phyloP scores from a whole-genome alignment of 2,329 filamentous ascomycete species.

The Cytospora paraplurivora region DNA sequence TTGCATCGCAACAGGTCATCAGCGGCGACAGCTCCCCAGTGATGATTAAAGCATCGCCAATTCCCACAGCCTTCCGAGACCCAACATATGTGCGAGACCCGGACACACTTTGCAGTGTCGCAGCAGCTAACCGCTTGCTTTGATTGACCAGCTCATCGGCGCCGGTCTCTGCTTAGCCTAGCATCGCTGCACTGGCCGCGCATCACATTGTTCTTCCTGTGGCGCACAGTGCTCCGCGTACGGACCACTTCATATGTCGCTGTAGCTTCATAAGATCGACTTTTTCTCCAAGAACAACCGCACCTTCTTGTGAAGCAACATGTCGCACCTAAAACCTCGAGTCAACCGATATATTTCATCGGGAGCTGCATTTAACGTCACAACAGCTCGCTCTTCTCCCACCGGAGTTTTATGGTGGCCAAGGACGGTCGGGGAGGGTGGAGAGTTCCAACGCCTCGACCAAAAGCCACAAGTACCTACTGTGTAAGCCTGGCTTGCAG shows the following conservation, averaged over 20 bases:
- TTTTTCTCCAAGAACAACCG: not conserved
- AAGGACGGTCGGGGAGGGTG: too few relatives aligned
- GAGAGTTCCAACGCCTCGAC: not conserved
- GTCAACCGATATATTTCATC: not conserved
- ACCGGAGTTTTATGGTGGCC: not conserved
- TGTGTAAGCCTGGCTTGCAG: not conserved
- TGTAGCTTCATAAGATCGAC: not conserved
- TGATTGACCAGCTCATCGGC: conserved; percentile 23
- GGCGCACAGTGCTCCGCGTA: conserved; percentile 21
- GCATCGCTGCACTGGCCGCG: conserved; percentile 22
- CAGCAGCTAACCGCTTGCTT: conserved; percentile 16
- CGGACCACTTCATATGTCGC: not conserved
- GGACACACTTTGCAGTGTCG: conserved; percentile 18
- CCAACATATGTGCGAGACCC: conserved; percentile 13
- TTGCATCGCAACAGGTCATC: not conserved
- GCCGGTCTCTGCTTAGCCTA: conserved; percentile 21
- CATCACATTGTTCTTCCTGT: conserved; percentile 9
- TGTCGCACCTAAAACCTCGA: not conserved
- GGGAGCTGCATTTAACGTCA: not conserved
- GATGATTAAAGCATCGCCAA: not conserved
- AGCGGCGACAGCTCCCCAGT: not conserved
- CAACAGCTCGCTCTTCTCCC: not conserved
- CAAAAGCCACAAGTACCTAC: not conserved
- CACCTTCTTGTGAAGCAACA: not conserved
- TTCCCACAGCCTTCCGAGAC: not conserved